phyloP scores from a whole-genome alignment of 2,329 filamentous ascomycete species.

The Nemania serpens region DNA sequence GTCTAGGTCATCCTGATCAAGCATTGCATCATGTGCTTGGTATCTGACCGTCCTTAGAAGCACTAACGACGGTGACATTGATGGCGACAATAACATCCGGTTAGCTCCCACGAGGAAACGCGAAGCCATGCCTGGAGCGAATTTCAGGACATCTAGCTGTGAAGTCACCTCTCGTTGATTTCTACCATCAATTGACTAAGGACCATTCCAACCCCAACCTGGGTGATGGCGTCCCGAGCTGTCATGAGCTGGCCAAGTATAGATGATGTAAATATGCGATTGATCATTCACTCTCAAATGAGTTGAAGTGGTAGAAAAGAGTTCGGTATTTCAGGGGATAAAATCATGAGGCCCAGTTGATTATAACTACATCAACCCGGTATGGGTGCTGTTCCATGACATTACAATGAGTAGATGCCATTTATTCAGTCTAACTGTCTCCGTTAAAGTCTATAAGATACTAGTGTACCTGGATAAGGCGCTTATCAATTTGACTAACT shows the following conservation, averaged over 20 bases:
- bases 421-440: too few relatives aligned
- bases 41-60: slow-evolving; percentile 34
- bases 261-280: not conserved
- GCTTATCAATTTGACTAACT: too few relatives aligned
- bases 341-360: too few relatives aligned
- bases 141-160: not conserved
- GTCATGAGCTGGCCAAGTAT: not conserved
- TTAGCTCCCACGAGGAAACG: not conserved
- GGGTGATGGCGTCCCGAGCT: not conserved
- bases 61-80: too few relatives aligned
- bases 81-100: not conserved
- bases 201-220: not conserved
- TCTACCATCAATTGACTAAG: not conserved
- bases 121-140: slow-evolving; percentile 18
- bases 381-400: too few relatives aligned
- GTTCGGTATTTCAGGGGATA: too few relatives aligned
- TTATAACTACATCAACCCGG: too few relatives aligned
- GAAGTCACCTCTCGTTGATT: not conserved
- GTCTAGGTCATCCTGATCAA: slow-evolving; percentile 55
- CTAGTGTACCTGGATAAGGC: too few relatives aligned
- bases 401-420: too few relatives aligned
- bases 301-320: too few relatives aligned
- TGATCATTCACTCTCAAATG: too few relatives aligned
- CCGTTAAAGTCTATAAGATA: too few relatives aligned
- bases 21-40: slow-evolving; percentile 53